Percentiles rank a stretch among this genome's conserved stretches.
Evolutionary conservation across 1,139 yeast genomes (phyloP).

Genomic region (Candida neerlandica): DNA sequence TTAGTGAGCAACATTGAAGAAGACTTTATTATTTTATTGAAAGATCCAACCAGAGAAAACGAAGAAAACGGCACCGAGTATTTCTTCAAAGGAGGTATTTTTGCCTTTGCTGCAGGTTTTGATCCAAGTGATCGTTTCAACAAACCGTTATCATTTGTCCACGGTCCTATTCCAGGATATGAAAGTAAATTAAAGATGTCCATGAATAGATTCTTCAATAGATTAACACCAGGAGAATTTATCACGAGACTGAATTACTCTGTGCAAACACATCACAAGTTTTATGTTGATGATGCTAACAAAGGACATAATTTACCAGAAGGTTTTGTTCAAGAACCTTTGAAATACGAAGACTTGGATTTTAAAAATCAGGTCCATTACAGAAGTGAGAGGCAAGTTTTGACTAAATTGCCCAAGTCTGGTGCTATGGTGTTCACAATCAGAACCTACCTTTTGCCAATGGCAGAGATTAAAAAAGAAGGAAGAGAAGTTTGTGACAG

Average conservation of each 20-base stretch:
- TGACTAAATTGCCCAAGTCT: constrained; percentile 59
- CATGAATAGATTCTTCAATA: constrained; percentile 62
- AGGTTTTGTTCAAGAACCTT: constrained; percentile 28
- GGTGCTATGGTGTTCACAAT: constrained; percentile 60
- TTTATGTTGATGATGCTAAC: constrained; percentile 54
- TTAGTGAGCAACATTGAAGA: constrained; percentile 61
- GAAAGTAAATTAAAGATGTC: constrained; percentile 53
- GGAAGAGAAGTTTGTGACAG: constrained; percentile 46
- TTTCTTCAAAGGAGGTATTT: constrained; percentile 61
- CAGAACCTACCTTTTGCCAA: constrained; percentile 68
- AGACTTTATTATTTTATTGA: constrained; percentile 61
- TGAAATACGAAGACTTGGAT: constrained; percentile 49
- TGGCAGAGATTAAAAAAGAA: constrained; percentile 54
- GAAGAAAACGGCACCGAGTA: constrained; percentile 57
- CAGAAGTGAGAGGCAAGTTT: constrained; percentile 63
- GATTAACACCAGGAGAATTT: constrained; percentile 52
- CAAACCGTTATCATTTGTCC: constrained; percentile 55
- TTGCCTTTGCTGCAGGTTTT: constrained; percentile 78
- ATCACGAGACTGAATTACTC: constrained; percentile 66
- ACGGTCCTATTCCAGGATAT: constrained; percentile 67
- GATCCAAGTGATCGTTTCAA: constrained; percentile 60
- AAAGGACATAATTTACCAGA: constrained; percentile 47
- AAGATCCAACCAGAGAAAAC: constrained; percentile 42
- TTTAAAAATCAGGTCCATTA: constrained; percentile 56
- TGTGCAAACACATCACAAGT: constrained; percentile 55